Conservation (phyloP, 2,329 filamentous ascomycete species). For the Penicillium vulpinum region DNA sequence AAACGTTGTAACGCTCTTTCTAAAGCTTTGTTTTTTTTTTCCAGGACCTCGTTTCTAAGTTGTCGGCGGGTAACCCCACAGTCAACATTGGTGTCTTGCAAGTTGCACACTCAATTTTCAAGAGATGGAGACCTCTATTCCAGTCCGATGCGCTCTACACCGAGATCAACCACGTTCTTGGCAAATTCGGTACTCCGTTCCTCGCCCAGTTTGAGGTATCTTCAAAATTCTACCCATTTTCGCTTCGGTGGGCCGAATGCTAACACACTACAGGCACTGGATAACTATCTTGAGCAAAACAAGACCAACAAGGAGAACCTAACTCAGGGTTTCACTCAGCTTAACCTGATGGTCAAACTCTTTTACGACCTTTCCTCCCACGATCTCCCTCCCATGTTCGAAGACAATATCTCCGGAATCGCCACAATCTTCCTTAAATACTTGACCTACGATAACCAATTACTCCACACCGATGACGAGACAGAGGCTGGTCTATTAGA, state of each 20-base stretch:
- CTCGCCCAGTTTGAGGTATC: constrained; percentile 73
- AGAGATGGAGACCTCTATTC: constrained; percentile 91
- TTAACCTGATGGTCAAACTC: constrained; percentile 87
- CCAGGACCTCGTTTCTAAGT: constrained; percentile 80
- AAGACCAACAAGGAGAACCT: constrained; percentile 72
- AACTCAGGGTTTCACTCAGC: constrained; percentile 75
- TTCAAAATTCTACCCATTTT: constrained; percentile 5
- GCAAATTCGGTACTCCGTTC: constrained; percentile 80
- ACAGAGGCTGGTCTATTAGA: constrained; percentile 81
- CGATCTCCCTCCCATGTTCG: constrained; percentile 90
- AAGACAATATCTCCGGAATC: constrained; percentile 78
- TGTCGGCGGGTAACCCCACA: constrained; percentile 77
- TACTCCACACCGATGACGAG: constrained; percentile 84
- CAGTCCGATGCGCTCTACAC: constrained; percentile 88
- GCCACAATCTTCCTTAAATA: constrained; percentile 87
- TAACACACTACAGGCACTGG: constrained; percentile 43
- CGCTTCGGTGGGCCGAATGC: background rate
- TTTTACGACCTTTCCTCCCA: constrained; percentile 97
- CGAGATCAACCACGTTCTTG: constrained; percentile 94
- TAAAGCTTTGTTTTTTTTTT: constrained; percentile 8
- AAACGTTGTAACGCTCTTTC: background rate
- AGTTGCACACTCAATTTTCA: constrained; percentile 97
- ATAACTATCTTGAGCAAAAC: constrained; percentile 67
- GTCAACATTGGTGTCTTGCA: constrained; percentile 93
- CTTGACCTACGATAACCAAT: constrained; percentile 80